Evolutionary conservation across 306 rosid genomes (phyloP).

Genomic region (Alnus glutinosa): DNA sequence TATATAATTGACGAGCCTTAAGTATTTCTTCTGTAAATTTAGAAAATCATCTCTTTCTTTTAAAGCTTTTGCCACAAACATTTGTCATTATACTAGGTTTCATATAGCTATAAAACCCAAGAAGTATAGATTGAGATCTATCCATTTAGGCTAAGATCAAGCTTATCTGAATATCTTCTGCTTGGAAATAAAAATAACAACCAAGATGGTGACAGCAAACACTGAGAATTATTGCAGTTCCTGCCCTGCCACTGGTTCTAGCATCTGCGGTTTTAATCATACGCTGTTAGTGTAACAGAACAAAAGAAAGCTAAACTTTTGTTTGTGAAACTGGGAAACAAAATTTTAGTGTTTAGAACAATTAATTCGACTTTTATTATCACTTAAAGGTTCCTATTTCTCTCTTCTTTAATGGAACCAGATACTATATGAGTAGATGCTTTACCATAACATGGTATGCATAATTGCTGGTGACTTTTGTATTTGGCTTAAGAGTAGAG

Average conservation of each 20-base stretch:
- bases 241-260: neutral
- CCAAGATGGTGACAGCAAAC: neutral
- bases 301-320: neutral
- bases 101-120: neutral
- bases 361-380: neutral
- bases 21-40: neutral
- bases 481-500: neutral
- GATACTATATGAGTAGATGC: neutral
- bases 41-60: neutral
- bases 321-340: neutral
- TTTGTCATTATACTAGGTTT: neutral
- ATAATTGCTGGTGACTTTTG: neutral
- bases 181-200: neutral
- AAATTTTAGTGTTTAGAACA: neutral
- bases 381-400: neutral
- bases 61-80: neutral
- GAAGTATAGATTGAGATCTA: neutral
- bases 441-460: too few relatives aligned
- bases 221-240: neutral
- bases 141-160: neutral
- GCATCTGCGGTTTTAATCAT: neutral
- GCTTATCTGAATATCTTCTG: neutral
- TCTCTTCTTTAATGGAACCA: neutral
- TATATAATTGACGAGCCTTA: neutral
- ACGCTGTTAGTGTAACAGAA: neutral